Percentiles rank a stretch among this genome's conserved stretches.
These are phyloP conservation scores for Neurospora tetraspora DNA, from an alignment of 495 filamentous ascomycete genomes.

Conservation along the genomic window DNA sequence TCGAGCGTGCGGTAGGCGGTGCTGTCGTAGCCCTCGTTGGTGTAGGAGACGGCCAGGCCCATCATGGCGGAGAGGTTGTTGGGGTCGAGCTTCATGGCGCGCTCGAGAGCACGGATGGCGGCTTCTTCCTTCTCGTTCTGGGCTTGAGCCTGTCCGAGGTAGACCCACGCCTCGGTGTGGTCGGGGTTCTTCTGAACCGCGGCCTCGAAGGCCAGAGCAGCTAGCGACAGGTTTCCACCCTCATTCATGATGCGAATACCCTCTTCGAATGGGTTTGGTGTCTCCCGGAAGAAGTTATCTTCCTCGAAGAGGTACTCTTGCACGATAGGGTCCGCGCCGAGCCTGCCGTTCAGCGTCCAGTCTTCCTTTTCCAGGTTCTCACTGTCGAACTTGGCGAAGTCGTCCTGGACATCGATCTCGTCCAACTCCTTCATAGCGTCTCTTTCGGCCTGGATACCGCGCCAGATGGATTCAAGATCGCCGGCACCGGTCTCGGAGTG, in stretches of 20 bases:
- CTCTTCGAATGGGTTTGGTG: slow-evolving; percentile 76
- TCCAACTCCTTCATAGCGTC: slow-evolving; percentile 58
- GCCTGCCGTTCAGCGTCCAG: slow-evolving; percentile 29
- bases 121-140: slow-evolving; percentile 98
- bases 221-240: slow-evolving; percentile 87
- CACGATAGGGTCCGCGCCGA: slow-evolving; percentile 57
- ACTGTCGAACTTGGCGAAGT: slow-evolving; percentile 54
- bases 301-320: slow-evolving; percentile 93
- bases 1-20: slow-evolving; percentile 95
- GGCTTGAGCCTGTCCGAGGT: slow-evolving; percentile 82
- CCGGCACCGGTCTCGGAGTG: slow-evolving; percentile 54
- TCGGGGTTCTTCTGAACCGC: slow-evolving; percentile 81
- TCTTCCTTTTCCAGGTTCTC: slow-evolving; percentile 60
- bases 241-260: slow-evolving; percentile 83
- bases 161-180: slow-evolving; percentile 87
- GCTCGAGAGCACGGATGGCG: slow-evolving; percentile 94
- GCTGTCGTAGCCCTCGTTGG: slow-evolving; percentile 96
- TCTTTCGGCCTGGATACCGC: slow-evolving; percentile 74
- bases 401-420: slow-evolving; percentile 41
- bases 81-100: slow-evolving; percentile 77
- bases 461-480: slow-evolving; percentile 86
- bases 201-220: slow-evolving; percentile 93
- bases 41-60: slow-evolving; percentile 95
- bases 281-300: slow-evolving; percentile 73
- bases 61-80: slow-evolving; percentile 83